Conservation (phyloP, 2,329 filamentous ascomycete species). For the Lachnellula occidentalis region DNA sequence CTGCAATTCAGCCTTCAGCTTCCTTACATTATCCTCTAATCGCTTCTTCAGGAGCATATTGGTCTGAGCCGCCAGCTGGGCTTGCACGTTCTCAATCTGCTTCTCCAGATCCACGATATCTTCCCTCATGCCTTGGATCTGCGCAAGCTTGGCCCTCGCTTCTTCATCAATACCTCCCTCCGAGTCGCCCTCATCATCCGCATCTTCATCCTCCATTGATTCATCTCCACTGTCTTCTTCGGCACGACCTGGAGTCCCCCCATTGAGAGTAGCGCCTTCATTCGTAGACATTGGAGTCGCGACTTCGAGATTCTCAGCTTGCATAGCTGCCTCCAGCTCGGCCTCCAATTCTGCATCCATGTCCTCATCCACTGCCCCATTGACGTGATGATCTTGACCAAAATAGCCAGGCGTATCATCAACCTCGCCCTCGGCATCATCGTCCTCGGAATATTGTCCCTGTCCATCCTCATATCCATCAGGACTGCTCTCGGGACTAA, state of each 20-base stretch:
- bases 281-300: constrained; percentile 31
- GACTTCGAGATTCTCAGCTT: constrained; percentile 29
- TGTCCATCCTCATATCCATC: constrained; percentile 31
- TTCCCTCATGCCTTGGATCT: constrained; percentile 42
- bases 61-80: constrained; percentile 37
- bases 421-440: constrained; percentile 34
- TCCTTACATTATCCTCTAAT: constrained; percentile 42
- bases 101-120: constrained; percentile 51
- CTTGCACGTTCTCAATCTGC: constrained; percentile 39
- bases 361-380: constrained; percentile 31
- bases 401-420: constrained; percentile 34
- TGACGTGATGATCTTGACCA: constrained; percentile 13
- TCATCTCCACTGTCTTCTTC: constrained; percentile 35
- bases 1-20: constrained; percentile 47
- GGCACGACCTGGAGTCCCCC: constrained; percentile 19
- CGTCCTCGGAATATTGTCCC: constrained; percentile 34
- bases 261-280: constrained; percentile 21
- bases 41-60: constrained; percentile 46
- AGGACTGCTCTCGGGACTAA: constrained; percentile 23
- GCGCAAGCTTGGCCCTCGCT: constrained; percentile 41
- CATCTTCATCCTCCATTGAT: constrained; percentile 41
- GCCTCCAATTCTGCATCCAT: constrained; percentile 33
- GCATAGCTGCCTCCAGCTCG: constrained; percentile 27
- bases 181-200: constrained; percentile 39
- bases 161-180: constrained; percentile 45